Percentiles rank a stretch among this genome's conserved stretches.
Evolutionary conservation across 805 yeast genomes (phyloP).

Genomic region (Metschnikowia shivogae): DNA sequence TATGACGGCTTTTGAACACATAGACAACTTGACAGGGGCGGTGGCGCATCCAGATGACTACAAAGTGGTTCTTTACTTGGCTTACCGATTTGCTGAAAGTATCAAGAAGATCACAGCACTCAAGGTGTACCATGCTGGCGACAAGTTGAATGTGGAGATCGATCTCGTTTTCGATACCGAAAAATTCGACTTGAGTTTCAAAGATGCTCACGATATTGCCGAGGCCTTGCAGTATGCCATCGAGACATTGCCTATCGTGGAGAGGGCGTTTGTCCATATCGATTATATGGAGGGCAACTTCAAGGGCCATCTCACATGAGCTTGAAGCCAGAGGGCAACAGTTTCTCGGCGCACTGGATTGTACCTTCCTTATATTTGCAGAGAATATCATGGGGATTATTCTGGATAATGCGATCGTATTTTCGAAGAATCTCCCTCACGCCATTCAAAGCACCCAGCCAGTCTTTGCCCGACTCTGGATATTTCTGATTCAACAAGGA

Average conservation of each 20-base stretch:
- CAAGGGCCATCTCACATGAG: constrained; percentile 36
- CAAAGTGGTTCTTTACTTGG: constrained; percentile 62
- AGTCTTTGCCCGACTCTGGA: neutral
- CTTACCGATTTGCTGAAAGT: constrained; percentile 63
- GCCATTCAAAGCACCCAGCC: constrained; percentile 11
- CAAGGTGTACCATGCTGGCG: constrained; percentile 77
- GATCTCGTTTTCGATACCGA: constrained; percentile 52
- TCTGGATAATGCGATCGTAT: constrained; percentile 26
- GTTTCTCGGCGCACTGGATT: constrained; percentile 6
- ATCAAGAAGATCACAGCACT: constrained; percentile 61
- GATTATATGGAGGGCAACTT: constrained; percentile 53
- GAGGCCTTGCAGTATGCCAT: constrained; percentile 78
- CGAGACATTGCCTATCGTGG: constrained; percentile 72
- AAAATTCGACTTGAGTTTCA: constrained; percentile 46
- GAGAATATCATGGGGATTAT: constrained; percentile 27
- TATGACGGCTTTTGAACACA: constrained; percentile 62
- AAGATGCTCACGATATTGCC: constrained; percentile 76
- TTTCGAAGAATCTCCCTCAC: constrained; percentile 24
- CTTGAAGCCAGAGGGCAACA: constrained; percentile 7
- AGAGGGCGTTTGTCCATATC: constrained; percentile 77
- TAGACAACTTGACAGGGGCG: constrained; percentile 71
- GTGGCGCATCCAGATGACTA: constrained; percentile 60
- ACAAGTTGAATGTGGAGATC: constrained; percentile 69
- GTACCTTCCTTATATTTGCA: constrained; percentile 27
- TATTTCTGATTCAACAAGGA: constrained; percentile 5